These are phyloP conservation scores for Moricandia moricandioides DNA, from an alignment of 345 rosid species.

Conservation along the genomic window DNA sequence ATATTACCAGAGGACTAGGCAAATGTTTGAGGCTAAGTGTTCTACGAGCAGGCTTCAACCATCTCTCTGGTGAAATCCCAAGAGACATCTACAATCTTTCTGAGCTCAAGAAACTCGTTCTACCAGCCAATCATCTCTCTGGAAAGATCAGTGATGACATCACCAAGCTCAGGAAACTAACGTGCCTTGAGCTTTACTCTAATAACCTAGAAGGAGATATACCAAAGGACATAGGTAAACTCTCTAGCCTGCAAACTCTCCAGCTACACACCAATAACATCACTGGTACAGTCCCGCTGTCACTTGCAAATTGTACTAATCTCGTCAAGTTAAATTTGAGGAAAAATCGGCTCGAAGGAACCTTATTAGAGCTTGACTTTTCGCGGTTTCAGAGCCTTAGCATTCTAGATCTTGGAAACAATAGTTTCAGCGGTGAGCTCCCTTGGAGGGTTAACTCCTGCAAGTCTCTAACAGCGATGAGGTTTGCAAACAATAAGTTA, in stretches of 20 bases:
- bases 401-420: conserved; percentile 84
- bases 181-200: conserved; percentile 62
- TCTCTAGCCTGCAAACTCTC: conserved; percentile 51
- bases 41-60: conserved; percentile 69
- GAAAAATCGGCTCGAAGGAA: conserved; percentile 60
- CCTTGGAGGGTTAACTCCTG: conserved; percentile 67
- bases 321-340: conserved; percentile 58
- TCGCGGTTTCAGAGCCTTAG: conserved; percentile 52
- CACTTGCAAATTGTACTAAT: conserved; percentile 63
- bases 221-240: conserved; percentile 56
- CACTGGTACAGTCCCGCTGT: conserved; percentile 57
- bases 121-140: conserved; percentile 56
- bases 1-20: conserved; percentile 52
- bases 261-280: conserved; percentile 71
- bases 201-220: conserved; percentile 59
- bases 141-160: conserved; percentile 53
- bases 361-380: conserved; percentile 56
- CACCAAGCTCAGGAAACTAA: conserved; percentile 48
- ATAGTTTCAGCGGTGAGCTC: conserved; percentile 66
- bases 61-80: conserved; percentile 66
- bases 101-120: conserved; percentile 48
- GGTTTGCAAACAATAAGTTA: conserved; percentile 70
- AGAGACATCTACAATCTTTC: conserved; percentile 50
- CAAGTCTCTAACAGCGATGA: conserved; percentile 63
- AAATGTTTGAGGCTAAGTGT: conserved; percentile 51